A percentile compares a stretch with the other conserved stretches of the same genome.
Evolutionary conservation across 2,329 filamentous ascomycete species (phyloP).

Genomic region (Clarireedia homoeocarpa): DNA sequence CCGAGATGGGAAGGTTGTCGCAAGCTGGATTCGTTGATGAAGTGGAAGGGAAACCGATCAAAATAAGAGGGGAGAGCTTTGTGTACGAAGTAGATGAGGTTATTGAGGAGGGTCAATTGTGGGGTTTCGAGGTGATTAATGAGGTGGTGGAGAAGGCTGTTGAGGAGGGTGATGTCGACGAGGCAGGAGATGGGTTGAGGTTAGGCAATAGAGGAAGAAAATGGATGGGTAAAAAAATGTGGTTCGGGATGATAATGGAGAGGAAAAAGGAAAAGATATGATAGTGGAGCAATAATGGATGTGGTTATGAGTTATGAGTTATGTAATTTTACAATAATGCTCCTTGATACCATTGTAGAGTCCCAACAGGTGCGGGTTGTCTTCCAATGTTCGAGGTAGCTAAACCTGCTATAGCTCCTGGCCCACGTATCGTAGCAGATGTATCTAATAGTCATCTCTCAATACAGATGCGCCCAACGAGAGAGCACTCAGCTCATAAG

Average conservation of each 20-base stretch:
- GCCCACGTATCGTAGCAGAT: too few relatives aligned
- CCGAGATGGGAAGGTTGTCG: conserved; percentile 50
- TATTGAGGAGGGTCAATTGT: conserved; percentile 38
- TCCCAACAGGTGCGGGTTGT: too few relatives aligned
- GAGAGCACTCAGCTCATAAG: too few relatives aligned
- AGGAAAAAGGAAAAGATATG: neutral
- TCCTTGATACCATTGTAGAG: too few relatives aligned
- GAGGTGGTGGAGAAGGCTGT: conserved; percentile 37
- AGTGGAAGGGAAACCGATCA: conserved; percentile 38
- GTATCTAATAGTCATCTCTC: too few relatives aligned
- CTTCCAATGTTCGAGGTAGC: too few relatives aligned
- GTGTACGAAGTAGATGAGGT: conserved; percentile 45
- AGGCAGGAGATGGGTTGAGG: conserved; percentile 36
- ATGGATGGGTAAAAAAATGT: conserved; percentile 51
- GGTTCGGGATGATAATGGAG: conserved; percentile 44
- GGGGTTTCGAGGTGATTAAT: conserved; percentile 38
- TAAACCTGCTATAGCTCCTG: too few relatives aligned
- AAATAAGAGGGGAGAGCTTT: conserved; percentile 53
- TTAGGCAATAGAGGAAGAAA: conserved; percentile 55
- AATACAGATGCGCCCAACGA: too few relatives aligned
- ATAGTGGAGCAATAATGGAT: neutral
- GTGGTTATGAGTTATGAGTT: too few relatives aligned
- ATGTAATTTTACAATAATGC: too few relatives aligned
- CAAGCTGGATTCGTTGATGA: conserved; percentile 55
- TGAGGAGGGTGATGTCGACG: conserved; percentile 34